phyloP scores from a whole-genome alignment of 164 flowering plant genomes.

The Warburgia ugandensis region DNA sequence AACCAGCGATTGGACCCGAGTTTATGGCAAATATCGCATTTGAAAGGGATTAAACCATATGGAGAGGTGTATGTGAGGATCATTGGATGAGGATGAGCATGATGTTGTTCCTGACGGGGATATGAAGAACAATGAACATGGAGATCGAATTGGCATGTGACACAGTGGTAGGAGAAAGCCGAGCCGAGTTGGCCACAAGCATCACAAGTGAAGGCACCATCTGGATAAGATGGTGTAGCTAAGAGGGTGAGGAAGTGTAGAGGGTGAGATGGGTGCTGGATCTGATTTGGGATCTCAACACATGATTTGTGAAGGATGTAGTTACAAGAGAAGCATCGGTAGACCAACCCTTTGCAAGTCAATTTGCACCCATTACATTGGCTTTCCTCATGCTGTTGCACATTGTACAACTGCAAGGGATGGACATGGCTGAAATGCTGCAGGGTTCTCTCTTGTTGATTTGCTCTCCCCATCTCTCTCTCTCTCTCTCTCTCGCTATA shows the following conservation, averaged over 20 bases:
- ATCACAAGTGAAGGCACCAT: slow-evolving; percentile 3
- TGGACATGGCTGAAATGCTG: slow-evolving; percentile 21
- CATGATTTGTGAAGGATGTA: slow-evolving; percentile 5
- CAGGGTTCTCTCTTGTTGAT: neutral
- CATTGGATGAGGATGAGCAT: slow-evolving; percentile 3
- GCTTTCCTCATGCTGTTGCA: neutral
- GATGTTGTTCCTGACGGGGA: neutral
- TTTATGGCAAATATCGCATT: slow-evolving; percentile 23
- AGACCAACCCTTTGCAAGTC: neutral
- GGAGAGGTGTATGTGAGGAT: slow-evolving; percentile 20
- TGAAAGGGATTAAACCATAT: slow-evolving; percentile 12
- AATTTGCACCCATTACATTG: slow-evolving; percentile 1
- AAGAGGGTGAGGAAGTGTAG: slow-evolving; percentile 11
- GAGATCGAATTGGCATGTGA: slow-evolving; percentile 3
- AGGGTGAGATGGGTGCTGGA: slow-evolving; percentile 8
- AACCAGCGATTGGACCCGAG: slow-evolving; percentile 24
- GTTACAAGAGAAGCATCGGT: slow-evolving; percentile 7
- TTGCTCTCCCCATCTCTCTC: slow-evolving; percentile 6
- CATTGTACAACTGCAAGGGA: slow-evolving; percentile 4
- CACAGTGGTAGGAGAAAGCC: slow-evolving; percentile 4
- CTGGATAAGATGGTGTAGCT: neutral
- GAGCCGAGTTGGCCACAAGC: slow-evolving; percentile 1
- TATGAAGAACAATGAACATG: slow-evolving; percentile 1
- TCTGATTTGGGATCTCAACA: neutral
- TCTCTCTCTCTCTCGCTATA: neutral